phyloP scores from a whole-genome alignment of 257 asterid genomes.

The Penstemon barbatus region DNA sequence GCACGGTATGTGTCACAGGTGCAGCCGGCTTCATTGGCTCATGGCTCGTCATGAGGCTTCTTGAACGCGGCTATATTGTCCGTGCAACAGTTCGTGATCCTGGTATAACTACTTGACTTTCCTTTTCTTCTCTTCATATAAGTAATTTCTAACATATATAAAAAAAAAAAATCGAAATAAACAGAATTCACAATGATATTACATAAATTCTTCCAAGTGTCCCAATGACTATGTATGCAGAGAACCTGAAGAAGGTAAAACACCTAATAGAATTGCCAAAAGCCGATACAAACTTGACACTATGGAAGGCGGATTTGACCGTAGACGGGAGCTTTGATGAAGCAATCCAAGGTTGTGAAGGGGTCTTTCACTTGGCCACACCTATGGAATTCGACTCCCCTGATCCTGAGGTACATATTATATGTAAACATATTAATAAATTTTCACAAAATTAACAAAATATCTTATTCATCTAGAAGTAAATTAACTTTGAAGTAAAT shows the following conservation, averaged over 20 bases:
- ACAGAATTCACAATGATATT: too few species aligned
- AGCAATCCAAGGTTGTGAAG: constrained; percentile 75
- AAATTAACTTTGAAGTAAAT: too few species aligned
- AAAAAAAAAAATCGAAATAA: too few species aligned
- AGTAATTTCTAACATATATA: too few species aligned
- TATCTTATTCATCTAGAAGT: too few species aligned
- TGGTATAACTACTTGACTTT: constrained; percentile 37
- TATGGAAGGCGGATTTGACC: constrained; percentile 79
- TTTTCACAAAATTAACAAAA: too few species aligned
- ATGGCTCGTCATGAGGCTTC: constrained; percentile 83
- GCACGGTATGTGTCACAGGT: constrained; percentile 82
- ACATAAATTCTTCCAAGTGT: too few species aligned
- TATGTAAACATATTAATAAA: too few species aligned
- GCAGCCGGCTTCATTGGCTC: constrained; percentile 92
- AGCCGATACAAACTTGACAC: constrained; percentile 58
- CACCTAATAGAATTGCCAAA: constrained; percentile 59
- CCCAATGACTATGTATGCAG: constrained; percentile 33
- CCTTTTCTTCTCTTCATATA: too few species aligned
- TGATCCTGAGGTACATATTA: constrained; percentile 69
- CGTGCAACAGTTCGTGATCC: constrained; percentile 91
- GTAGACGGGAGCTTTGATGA: constrained; percentile 78
- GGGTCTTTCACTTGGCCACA: constrained; percentile 90
- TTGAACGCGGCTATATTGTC: constrained; percentile 62
- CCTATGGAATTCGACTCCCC: constrained; percentile 87
- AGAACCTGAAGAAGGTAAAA: constrained; percentile 62